Evolutionary conservation across 805 yeast species (phyloP).

Genomic region (Suhomyces tanzawaensis): DNA sequence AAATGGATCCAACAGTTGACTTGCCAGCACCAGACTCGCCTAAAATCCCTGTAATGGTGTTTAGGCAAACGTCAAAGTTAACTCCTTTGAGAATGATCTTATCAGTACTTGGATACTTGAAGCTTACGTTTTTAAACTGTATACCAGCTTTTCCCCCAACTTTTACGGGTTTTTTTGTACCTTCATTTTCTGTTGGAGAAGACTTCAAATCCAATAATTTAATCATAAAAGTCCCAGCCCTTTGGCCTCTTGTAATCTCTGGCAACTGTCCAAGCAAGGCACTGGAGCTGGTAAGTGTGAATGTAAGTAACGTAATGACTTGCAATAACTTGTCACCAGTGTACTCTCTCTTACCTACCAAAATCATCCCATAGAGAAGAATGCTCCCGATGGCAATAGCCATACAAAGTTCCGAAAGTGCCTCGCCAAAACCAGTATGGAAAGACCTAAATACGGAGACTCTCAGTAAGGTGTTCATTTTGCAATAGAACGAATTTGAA

Average conservation of each 20-base stretch:
- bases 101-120: slow-evolving; percentile 44
- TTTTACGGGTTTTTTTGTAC: slow-evolving; percentile 28
- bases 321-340: slow-evolving; percentile 56
- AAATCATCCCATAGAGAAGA: slow-evolving; percentile 73
- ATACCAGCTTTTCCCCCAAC: slow-evolving; percentile 21
- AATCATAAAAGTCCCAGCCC: slow-evolving; percentile 58
- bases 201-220: slow-evolving; percentile 35
- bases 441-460: slow-evolving; percentile 54
- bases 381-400: slow-evolving; percentile 67
- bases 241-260: slow-evolving; percentile 72
- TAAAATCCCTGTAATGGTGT: slow-evolving; percentile 61
- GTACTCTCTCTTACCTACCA: slow-evolving; percentile 62
- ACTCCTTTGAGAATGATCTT: slow-evolving; percentile 40
- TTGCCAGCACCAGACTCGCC: slow-evolving; percentile 95
- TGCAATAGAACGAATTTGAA: slow-evolving; percentile 26
- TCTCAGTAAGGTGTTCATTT: slow-evolving; percentile 28
- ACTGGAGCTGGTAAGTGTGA: slow-evolving; percentile 67
- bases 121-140: slow-evolving; percentile 44
- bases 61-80: slow-evolving; percentile 39
- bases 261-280: slow-evolving; percentile 67
- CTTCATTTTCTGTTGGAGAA: slow-evolving; percentile 37
- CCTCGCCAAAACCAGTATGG: slow-evolving; percentile 64
- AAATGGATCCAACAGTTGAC: slow-evolving; percentile 63
- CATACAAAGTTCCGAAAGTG: slow-evolving; percentile 52
- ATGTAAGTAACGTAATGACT: slow-evolving; percentile 68